Evolutionary conservation across 2,329 filamentous ascomycete genomes (phyloP).

Genomic region (Geosmithia putterillii): DNA sequence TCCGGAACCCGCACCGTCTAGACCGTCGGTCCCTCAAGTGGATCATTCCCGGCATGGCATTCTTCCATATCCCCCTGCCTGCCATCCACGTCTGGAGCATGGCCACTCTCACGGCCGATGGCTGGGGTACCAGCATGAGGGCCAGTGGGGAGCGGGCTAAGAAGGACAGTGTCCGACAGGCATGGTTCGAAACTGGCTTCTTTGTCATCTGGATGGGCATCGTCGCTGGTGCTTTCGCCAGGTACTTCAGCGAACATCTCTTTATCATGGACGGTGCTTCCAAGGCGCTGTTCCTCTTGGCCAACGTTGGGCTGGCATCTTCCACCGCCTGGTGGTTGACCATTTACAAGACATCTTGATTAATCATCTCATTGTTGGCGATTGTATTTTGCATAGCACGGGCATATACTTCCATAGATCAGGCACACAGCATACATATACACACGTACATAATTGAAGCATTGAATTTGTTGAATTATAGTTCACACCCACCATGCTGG

Average conservation of each 20-base stretch:
- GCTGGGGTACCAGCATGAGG: conserved; percentile 13
- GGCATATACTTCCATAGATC: not conserved
- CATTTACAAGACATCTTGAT: not conserved
- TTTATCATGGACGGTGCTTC: not conserved
- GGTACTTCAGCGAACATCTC: not conserved
- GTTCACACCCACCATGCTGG: too few relatives aligned
- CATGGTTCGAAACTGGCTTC: conserved; percentile 12
- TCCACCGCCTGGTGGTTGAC: not conserved
- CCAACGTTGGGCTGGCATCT: not conserved
- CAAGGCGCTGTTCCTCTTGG: not conserved
- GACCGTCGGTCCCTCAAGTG: conserved; percentile 5
- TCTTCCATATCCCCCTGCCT: conserved; percentile 11
- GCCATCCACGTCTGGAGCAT: conserved; percentile 12
- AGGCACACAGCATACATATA: not conserved
- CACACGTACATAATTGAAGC: too few relatives aligned
- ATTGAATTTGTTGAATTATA: too few relatives aligned
- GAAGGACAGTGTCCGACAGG: conserved; percentile 7
- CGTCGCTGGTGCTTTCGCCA: conserved; percentile 6
- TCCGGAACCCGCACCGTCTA: conserved; percentile 11
- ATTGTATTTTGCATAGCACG: too few relatives aligned
- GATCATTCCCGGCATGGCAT: conserved; percentile 11
- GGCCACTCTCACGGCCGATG: conserved; percentile 10
- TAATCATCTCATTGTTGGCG: too few relatives aligned
- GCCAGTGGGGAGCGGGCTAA: conserved; percentile 7
- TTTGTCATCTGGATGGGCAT: conserved; percentile 12